Percentiles rank a stretch among this genome's conserved stretches.
phyloP scores from a whole-genome alignment of 352 stramenopile genomes.

The Phytophthora pluvialis region DNA sequence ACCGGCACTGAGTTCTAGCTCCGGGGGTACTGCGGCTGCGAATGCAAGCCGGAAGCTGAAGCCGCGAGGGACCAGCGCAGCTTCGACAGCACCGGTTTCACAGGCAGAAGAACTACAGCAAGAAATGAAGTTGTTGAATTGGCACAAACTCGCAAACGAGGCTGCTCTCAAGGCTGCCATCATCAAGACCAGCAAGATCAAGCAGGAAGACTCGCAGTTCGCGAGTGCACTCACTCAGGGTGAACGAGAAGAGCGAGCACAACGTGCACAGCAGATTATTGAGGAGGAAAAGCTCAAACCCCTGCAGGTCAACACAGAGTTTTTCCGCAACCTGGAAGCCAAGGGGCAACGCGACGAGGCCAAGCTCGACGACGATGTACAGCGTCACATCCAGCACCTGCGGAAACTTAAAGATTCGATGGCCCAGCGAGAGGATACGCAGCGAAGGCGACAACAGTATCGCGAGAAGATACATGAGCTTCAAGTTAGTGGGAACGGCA shows the following conservation, averaged over 20 bases:
- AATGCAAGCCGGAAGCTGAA: slow-evolving; percentile 38
- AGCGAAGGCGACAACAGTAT: slow-evolving; percentile 65
- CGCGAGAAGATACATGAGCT: slow-evolving; percentile 67
- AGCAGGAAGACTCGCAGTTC: slow-evolving; percentile 73
- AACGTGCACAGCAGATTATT: slow-evolving; percentile 92
- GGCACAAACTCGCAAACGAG: slow-evolving; percentile 95
- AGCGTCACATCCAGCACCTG: slow-evolving; percentile 89
- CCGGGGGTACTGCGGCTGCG: slow-evolving; percentile 3
- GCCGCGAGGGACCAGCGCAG: slow-evolving; percentile 25
- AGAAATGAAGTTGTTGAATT: slow-evolving; percentile 95
- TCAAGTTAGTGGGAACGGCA: slow-evolving; percentile 33
- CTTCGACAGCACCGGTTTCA: slow-evolving; percentile 23
- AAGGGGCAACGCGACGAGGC: slow-evolving; percentile 67
- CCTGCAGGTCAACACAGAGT: slow-evolving; percentile 90
- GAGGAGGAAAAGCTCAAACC: slow-evolving; percentile 92
- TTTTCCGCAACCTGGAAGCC: slow-evolving; percentile 85
- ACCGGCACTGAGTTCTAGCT: slow-evolving; percentile 20
- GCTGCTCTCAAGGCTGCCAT: slow-evolving; percentile 91
- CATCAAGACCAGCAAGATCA: slow-evolving; percentile 91
- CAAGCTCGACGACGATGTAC: slow-evolving; percentile 86
- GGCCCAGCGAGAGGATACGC: slow-evolving; percentile 64
- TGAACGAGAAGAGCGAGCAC: slow-evolving; percentile 84
- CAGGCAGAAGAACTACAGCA: slow-evolving; percentile 88
- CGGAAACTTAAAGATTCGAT: slow-evolving; percentile 77
- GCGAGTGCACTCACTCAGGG: slow-evolving; percentile 48